Base-by-base conservation (phyloP, 2,329 filamentous ascomycete species). In the Penicillium hordei region DNA sequence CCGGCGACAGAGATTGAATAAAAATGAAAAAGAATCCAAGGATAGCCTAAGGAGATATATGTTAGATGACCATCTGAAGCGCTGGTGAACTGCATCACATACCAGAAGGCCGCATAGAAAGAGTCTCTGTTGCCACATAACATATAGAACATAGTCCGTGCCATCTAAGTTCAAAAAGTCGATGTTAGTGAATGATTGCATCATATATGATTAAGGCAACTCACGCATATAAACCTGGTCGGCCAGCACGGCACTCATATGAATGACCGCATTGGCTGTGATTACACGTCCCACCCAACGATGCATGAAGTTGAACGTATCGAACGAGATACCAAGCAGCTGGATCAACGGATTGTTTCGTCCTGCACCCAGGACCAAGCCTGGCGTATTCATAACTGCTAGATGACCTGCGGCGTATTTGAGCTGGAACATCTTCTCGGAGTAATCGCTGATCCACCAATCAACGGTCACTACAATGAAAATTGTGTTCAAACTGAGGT, bases 251-350 rank as follows among this genome's bases (percentile, higher is more conserved):
- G 62, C 64, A 34, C 60, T 55, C 40, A 88, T 88, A 74, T 95
- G 91, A 25, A 89, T 78, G 45, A 91, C 66, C 7, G 83, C 78
- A 70, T 93, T 88, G 9, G 86, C 57, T 13, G 89, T 83, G 31
- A 89, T 84, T 39, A 91, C 83, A 27, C 90, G 84, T 23, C 89
- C 90, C 60, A 90, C 84, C 89, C 90, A 94, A 60, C 90, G 86
- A 75, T 94, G 90, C 57, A 93, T 79, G 12, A 93, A 85, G 73
- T 97, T 97, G 82, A 95, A 97, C 0, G 91, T 93, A 74, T 97
- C 93, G 75, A 96, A 97, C 68, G 89, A 91, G 69, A 97, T 87
- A 62, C 89, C 85, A 55, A 97, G 82, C 31, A 94, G 72, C 5
- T 79, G 74, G 68, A 97, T 95, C 52, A 96, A 81, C 3, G 91